Evolutionary conservation across 345 rosid genomes (phyloP), one percentile per base, ranked within the genome.

Genomic region (Pugionium dolabratum): DNA sequence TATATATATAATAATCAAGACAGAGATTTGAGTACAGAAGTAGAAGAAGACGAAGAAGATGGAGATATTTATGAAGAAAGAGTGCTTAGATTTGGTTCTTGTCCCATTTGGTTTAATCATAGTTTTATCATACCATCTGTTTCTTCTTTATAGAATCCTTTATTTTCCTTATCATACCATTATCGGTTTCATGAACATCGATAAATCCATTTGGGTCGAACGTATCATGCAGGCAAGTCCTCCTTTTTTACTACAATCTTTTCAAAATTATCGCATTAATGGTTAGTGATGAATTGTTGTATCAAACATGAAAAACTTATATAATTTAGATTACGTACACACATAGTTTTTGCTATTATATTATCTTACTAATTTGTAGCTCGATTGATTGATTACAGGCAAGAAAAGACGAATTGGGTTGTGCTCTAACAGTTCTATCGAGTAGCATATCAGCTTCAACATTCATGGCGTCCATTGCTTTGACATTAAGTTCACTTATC

Each of bases 131-230:
- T 88, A 85, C 69, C 90, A 91, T 65, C 81, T 88, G 9, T 43
- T 58, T 78, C 85, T 83, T 64, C 83, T 91, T 4, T 78, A 88
- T 69, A 72, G 84, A 72, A 81, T 82, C 74, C 79, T 79, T 9
- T 54, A 83, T 42, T 79, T 59, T 10, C 96, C 95, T 11, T 77
- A 83, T 75, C 84, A 85, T 9, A 88, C 95, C 1, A 70, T 79
- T 36, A 67, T 82, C 36, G 97, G 97, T 64, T 67, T 83, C 46
- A 90, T 86, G 72, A 86, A 86, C 80, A 74, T 75, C 7, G 87
- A 84, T 57, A 86, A 77, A 74, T 76, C 78, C 81, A 86, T 84
- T 75, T 91, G 94, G 96, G 94, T 88, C 47, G 82, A 84, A 43
- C 78, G 85, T 56, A 69, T 88, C 39, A 76, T 85, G 82, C 72